Percentiles rank a stretch among this genome's conserved stretches.
Evolutionary conservation across 768 basidiomycete species (phyloP).

Genomic region (Tricholoma sp.): DNA sequence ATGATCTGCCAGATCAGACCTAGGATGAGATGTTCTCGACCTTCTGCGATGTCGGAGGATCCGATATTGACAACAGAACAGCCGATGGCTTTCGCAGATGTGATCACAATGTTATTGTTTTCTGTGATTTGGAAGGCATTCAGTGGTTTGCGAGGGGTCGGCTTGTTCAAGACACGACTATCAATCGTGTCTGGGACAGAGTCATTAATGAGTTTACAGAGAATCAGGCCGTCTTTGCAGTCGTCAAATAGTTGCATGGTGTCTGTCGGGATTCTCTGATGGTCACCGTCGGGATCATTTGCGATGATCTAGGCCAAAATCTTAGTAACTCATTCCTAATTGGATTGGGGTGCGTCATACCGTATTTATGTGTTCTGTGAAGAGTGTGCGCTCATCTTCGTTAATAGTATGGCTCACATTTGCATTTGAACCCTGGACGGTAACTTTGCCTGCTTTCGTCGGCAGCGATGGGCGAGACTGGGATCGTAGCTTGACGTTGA

Average conservation of each 20-base stretch:
- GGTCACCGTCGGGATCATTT: constrained; percentile 75
- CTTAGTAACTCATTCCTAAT: constrained; percentile 3
- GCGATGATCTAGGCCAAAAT: constrained; percentile 66
- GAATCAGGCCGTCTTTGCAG: constrained; percentile 89
- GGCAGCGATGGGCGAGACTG: constrained; percentile 42
- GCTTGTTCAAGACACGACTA: constrained; percentile 94
- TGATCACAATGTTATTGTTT: constrained; percentile 99
- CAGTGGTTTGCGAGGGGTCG: constrained; percentile 70
- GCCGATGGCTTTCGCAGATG: constrained; percentile 95
- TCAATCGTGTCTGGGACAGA: constrained; percentile 99
- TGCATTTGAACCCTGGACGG: constrained; percentile 89
- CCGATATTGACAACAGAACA: constrained; percentile 99
- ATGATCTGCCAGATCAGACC: constrained; percentile 99
- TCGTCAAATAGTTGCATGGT: constrained; percentile 99
- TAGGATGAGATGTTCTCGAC: constrained; percentile 92
- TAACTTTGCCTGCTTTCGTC: constrained; percentile 83
- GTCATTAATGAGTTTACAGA: constrained; percentile 98
- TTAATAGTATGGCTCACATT: constrained; percentile 97
- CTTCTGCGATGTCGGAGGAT: constrained; percentile 85
- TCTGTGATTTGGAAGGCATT: constrained; percentile 99
- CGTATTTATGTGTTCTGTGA: constrained; percentile 97
- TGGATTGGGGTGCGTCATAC: constrained; percentile 41
- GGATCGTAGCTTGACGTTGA: constrained; percentile 74
- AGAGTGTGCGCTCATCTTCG: constrained; percentile 91
- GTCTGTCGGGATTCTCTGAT: constrained; percentile 89